Conservation (phyloP, 805 yeast genomes). For the Yamadazyma laniorum region DNA sequence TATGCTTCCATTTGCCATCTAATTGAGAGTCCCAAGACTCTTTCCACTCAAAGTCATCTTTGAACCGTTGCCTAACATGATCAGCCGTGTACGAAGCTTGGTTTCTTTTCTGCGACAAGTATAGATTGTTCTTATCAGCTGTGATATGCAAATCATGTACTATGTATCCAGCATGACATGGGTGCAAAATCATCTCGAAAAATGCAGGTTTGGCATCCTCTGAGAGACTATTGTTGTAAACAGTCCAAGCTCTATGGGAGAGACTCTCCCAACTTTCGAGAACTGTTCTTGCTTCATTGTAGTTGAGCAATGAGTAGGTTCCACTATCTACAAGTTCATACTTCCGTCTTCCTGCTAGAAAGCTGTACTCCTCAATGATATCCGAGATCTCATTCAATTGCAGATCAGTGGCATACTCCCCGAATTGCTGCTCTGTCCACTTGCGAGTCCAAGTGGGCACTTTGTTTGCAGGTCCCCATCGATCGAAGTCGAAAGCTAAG, state of each 20-base stretch:
- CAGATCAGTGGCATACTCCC: conserved; percentile 7
- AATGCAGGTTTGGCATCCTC: conserved; percentile 16
- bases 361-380: conserved; percentile 16
- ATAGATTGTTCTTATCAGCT: conserved; percentile 17
- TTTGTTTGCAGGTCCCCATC: conserved; percentile 12
- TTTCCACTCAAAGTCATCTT: conserved; percentile 16
- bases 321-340: conserved; percentile 16
- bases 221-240: conserved; percentile 15
- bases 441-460: conserved; percentile 12
- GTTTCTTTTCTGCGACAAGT: conserved; percentile 15
- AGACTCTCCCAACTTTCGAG: conserved; percentile 15
- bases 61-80: conserved; percentile 14
- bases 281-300: conserved; percentile 16
- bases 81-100: conserved; percentile 15
- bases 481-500: conserved; percentile 16
- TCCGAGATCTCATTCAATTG: conserved; percentile 16
- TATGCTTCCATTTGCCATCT: conserved; percentile 17
- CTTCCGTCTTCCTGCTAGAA: conserved; percentile 12
- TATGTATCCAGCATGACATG: conserved; percentile 17
- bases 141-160: conserved; percentile 17
- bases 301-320: conserved; percentile 12
- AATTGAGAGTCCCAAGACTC: conserved; percentile 14
- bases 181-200: conserved; percentile 17
- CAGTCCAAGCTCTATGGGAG: conserved; percentile 16
- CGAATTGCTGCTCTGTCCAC: conserved; percentile 16